These are phyloP conservation scores for Ambrosiella xylebori DNA, from an alignment of 2,329 filamentous ascomycete species.

Conservation along the genomic window DNA sequence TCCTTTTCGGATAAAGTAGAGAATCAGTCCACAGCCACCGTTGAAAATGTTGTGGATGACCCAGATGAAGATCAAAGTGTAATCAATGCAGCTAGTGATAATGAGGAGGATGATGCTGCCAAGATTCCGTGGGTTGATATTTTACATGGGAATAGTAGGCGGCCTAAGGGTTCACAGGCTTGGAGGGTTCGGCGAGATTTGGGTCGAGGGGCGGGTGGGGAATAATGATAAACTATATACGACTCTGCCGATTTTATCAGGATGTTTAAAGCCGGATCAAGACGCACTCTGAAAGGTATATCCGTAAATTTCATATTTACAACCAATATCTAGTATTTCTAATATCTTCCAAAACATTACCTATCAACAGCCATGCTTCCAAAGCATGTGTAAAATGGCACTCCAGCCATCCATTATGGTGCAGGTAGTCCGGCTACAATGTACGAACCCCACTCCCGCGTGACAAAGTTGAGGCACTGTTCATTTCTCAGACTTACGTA, in stretches of 20 bases:
- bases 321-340: neutral
- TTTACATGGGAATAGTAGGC: constrained; percentile 35
- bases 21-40: neutral
- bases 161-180: constrained; percentile 39
- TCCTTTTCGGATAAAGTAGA: constrained; percentile 11
- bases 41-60: constrained; percentile 13
- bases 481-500: neutral
- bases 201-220: constrained; percentile 24
- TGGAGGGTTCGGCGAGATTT: constrained; percentile 49
- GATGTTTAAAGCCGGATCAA: no score
- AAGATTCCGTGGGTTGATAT: constrained; percentile 41
- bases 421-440: neutral
- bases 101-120: constrained; percentile 16
- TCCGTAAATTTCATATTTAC: neutral
- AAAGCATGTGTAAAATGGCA: no score
- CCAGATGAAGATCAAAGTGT: constrained; percentile 21
- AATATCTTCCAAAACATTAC: neutral
- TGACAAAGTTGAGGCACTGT: neutral
- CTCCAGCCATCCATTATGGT: no score
- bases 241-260: no score
- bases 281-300: neutral
- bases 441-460: neutral
- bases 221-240: neutral
- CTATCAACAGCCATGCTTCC: neutral
- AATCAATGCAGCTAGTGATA: constrained; percentile 17